Evolutionary conservation across 225 moss, liverwort and hornwort genomes (phyloP).

Genomic region (Neckera pumila): DNA sequence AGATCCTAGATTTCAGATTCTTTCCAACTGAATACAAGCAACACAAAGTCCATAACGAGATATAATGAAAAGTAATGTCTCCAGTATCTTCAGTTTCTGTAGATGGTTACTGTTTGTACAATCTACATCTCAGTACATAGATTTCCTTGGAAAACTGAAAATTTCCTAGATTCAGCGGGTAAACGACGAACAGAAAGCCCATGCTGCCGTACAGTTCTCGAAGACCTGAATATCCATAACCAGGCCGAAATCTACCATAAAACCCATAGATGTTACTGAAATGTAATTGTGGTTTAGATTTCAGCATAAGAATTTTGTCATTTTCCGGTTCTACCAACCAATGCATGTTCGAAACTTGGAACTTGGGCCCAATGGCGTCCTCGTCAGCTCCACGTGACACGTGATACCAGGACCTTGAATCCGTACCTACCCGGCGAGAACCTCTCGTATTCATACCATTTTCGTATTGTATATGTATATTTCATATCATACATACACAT

Average conservation of each 20-base stretch:
- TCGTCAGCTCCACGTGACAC: constrained; percentile 4
- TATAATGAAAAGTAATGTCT: not conserved
- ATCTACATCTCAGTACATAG: not conserved
- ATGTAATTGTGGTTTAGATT: not conserved
- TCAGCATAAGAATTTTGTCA: accelerated
- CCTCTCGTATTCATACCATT: not conserved
- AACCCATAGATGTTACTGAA: accelerated
- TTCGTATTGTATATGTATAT: accelerated
- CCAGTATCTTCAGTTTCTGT: accelerated
- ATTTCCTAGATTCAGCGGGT: not conserved
- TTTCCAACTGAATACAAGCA: not conserved
- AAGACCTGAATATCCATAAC: not conserved
- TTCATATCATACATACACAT: accelerated
- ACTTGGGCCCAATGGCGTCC: not conserved
- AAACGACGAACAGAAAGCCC: not conserved
- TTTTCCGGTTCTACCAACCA: not conserved
- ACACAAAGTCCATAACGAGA: not conserved
- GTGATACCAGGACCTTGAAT: not conserved
- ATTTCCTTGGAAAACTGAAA: accelerated
- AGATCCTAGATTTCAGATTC: not conserved
- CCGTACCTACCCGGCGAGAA: not conserved
- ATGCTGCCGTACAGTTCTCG: no score
- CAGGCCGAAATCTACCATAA: not conserved
- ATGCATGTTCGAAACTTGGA: constrained; percentile 2
- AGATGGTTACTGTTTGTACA: not conserved